Base-by-base conservation (phyloP, 371 early-diverging fungal species). In the Mortierella sp. region DNA sequence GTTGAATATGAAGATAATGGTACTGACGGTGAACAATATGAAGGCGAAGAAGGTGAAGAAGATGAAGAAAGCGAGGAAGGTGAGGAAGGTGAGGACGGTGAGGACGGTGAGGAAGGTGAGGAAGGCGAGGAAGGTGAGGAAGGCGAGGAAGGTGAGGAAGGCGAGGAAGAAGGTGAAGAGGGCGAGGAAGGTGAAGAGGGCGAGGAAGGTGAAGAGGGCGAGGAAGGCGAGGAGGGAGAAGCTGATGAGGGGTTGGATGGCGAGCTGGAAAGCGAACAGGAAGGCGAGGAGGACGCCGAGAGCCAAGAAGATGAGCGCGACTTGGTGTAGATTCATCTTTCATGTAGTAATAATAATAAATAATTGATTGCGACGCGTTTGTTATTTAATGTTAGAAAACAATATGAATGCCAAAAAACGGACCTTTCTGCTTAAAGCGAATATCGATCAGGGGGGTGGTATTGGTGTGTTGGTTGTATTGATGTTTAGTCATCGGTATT, bases 1-100 rank as follows among this genome's bases (percentile, higher is more conserved):
- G 78, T 73, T 21, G 78, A 73, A 22, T 78, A 62, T 67, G 28
- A 28, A 28, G 79, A 69, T 0, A 65, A 57, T 38, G 43, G 15
- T 15, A 33, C 13, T 15, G 69, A 70, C 1, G 58, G 24, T 41
- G 74, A 70, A 11, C 21, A 60, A 16, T 62, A 65, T 21, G 63
- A 60, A 7, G 63, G 58, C 0, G 72, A 65, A 11, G 64, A 24
- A 11, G 70, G 32, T 4, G 74, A 64, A 21, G 61, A 64, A 8
- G 33, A 8, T 8, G 76, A 67, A 4, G 66, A 28, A 13, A 61
- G 33, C 0, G 72, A 67, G 19, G 72, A 68, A 7, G 67, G 66
- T 0, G 41, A 55, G 8, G 72, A 68, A 21, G 77, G 65, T 1
- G 68, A 71, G 7, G 70, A 24, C 4, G 67, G 21, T 1, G 67